phyloP scores from a whole-genome alignment of 106 monocot genomes.

The Dactylorhiza incarnata region DNA sequence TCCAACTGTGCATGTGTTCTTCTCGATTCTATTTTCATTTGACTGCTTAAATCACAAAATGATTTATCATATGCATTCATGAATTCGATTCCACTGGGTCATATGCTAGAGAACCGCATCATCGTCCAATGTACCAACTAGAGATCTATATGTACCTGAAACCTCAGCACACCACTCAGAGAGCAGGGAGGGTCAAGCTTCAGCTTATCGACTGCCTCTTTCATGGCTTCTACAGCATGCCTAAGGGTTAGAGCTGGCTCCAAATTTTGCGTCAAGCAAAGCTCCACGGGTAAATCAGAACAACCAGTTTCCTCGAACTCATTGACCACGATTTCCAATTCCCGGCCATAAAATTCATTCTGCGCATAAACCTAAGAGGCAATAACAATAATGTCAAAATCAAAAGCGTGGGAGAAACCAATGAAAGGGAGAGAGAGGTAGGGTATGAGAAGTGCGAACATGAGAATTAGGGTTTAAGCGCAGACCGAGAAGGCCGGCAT shows the following conservation, averaged over 20 bases:
- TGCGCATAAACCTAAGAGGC: neutral
- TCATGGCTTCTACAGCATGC: slow-evolving; percentile 34
- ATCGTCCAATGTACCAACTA: neutral
- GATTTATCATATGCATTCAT: neutral
- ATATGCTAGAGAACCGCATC: neutral
- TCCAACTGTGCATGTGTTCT: too few relatives aligned
- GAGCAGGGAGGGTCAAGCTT: slow-evolving; percentile 33
- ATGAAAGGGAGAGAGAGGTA: neutral
- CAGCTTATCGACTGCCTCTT: slow-evolving; percentile 35
- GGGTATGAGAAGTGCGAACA: neutral
- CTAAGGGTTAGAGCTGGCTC: slow-evolving; percentile 34
- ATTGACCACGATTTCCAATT: slow-evolving; percentile 19
- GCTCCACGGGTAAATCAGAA: slow-evolving; percentile 31
- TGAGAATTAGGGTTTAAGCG: slow-evolving; percentile 11
- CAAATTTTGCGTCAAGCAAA: slow-evolving; percentile 29
- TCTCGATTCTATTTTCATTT: too few relatives aligned
- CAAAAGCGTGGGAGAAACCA: neutral
- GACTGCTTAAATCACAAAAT: too few relatives aligned
- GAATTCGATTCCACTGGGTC: neutral
- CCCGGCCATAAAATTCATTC: neutral
- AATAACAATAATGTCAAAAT: neutral
- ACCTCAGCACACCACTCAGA: slow-evolving; percentile 51
- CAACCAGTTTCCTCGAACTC: slow-evolving; percentile 8
- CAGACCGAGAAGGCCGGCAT: neutral
- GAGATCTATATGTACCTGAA: slow-evolving; percentile 39